A percentile compares a stretch with the other conserved stretches of the same genome.
Conservation (phyloP, 2,329 filamentous ascomycete genomes). For the Chalara sp. region DNA sequence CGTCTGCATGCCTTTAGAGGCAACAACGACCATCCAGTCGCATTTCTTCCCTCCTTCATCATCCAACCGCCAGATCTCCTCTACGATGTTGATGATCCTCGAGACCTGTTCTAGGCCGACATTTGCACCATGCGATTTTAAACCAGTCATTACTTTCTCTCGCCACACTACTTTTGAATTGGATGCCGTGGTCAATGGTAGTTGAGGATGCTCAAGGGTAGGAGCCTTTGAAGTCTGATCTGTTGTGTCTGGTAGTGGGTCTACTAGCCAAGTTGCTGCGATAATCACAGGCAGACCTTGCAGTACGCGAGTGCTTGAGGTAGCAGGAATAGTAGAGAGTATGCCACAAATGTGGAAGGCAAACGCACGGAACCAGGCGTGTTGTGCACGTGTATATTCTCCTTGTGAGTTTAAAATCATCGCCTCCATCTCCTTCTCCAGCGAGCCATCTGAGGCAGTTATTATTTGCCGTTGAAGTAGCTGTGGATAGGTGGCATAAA, state of each 20-base stretch:
- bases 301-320: constrained; percentile 6
- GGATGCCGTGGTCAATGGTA: not conserved
- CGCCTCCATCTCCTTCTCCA: not conserved
- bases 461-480: constrained; percentile 3
- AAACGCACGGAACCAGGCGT: not conserved
- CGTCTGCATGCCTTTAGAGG: constrained; percentile 6
- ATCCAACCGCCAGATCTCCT: constrained; percentile 7
- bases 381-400: constrained; percentile 1
- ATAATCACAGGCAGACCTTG: constrained; percentile 6
- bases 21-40: constrained; percentile 8
- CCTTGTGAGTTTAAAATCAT: not conserved
- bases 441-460: not conserved
- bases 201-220: not conserved
- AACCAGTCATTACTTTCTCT: not conserved
- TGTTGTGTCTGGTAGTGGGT: not conserved
- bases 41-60: constrained; percentile 2
- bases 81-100: constrained; percentile 5
- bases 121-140: constrained; percentile 2
- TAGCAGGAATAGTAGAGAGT: constrained; percentile 4
- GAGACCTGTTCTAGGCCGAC: constrained; percentile 9
- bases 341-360: constrained; percentile 1
- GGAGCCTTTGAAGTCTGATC: not conserved
- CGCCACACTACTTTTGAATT: not conserved
- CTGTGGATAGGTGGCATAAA: constrained; percentile 5
- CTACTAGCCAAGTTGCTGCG: constrained; percentile 5